Conservation (phyloP, 345 rosid species). For the Corchorus olitorius region DNA sequence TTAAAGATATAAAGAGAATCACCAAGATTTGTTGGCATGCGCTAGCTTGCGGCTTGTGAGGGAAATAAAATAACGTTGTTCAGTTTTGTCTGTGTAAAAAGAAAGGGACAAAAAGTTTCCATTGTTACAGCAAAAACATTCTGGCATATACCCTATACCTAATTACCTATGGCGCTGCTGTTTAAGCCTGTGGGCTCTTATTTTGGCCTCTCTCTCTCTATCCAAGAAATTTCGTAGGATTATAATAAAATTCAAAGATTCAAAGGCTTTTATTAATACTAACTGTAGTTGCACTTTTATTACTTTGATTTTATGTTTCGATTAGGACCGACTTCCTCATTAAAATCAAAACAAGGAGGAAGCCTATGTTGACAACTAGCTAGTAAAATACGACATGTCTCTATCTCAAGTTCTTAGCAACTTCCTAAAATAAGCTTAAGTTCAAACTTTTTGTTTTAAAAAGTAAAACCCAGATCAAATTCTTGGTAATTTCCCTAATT, state of each 20-base stretch:
- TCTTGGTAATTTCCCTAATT: slow-evolving; percentile 10
- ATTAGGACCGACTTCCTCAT: neutral
- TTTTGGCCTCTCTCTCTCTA: neutral
- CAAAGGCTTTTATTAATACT: neutral
- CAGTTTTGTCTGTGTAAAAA: neutral
- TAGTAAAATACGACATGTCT: neutral
- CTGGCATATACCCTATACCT: neutral
- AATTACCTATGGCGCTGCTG: too few species aligned
- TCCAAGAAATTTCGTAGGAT: neutral
- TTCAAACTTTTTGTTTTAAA: neutral
- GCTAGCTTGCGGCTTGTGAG: neutral
- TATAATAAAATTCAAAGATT: slow-evolving; percentile 4
- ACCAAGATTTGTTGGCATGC: neutral
- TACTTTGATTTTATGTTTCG: neutral
- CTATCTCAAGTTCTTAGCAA: slow-evolving; percentile 13
- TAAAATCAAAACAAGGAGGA: neutral
- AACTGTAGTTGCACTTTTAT: neutral
- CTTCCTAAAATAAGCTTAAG: neutral
- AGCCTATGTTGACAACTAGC: neutral
- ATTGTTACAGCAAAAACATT: slow-evolving; percentile 13
- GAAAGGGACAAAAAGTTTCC: neutral
- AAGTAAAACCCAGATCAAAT: neutral
- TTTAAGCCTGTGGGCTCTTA: neutral
- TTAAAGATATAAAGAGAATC: neutral
- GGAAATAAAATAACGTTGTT: neutral